phyloP scores from a whole-genome alignment of 2,329 filamentous ascomycete species.

The Cladobotryum mycophilum region DNA sequence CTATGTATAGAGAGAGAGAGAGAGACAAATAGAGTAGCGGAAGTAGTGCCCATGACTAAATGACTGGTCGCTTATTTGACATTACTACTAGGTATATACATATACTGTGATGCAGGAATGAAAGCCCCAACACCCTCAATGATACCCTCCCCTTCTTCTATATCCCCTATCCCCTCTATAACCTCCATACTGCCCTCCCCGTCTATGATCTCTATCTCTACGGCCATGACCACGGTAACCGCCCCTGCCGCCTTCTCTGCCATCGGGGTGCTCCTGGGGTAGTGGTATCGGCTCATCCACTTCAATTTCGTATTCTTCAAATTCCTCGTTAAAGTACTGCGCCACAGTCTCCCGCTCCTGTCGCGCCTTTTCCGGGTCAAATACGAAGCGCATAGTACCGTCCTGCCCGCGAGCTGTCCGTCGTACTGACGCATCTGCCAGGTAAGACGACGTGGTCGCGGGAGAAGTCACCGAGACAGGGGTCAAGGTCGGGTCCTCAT shows the following conservation, averaged over 20 bases:
- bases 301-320: slow-evolving; percentile 71
- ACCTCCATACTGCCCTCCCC: slow-evolving; percentile 29
- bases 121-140: slow-evolving; percentile 13
- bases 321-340: slow-evolving; percentile 65
- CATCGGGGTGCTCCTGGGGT: slow-evolving; percentile 14
- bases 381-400: slow-evolving; percentile 82
- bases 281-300: slow-evolving; percentile 56
- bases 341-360: slow-evolving; percentile 63
- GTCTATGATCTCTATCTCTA: slow-evolving; percentile 25
- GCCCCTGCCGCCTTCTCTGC: slow-evolving; percentile 14
- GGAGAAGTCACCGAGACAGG: slow-evolving; percentile 29
- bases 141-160: slow-evolving; percentile 27
- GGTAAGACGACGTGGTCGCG: slow-evolving; percentile 32
- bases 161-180: slow-evolving; percentile 30
- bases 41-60: too few species aligned
- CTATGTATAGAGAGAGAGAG: too few species aligned
- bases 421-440: slow-evolving; percentile 27
- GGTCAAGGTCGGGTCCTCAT: slow-evolving; percentile 24
- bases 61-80: too few species aligned
- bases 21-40: too few species aligned
- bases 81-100: too few species aligned
- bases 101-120: not conserved
- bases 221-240: slow-evolving; percentile 21
- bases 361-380: slow-evolving; percentile 69
- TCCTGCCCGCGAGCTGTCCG: slow-evolving; percentile 44